These are phyloP conservation scores for Amanita rimosa DNA, from an alignment of 768 basidiomycete species.

Conservation along the genomic window DNA sequence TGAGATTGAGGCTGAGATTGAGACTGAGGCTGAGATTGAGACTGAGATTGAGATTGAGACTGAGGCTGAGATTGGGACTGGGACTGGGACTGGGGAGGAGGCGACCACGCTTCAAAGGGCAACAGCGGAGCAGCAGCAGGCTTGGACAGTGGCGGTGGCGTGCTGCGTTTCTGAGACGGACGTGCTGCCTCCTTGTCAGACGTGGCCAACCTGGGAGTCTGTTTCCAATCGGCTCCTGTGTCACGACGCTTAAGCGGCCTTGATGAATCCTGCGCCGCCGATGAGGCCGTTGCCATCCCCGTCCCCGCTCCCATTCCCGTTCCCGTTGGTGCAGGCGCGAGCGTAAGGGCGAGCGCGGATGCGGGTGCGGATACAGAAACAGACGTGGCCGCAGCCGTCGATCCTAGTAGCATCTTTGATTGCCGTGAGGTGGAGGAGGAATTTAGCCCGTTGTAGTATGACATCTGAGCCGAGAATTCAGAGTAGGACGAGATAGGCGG, in stretches of 20 bases:
- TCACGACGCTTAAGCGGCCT: not conserved
- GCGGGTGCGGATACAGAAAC: too few species aligned
- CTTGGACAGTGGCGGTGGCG: not conserved
- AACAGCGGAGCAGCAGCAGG: not conserved
- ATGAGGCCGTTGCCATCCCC: not conserved
- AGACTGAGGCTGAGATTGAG: not conserved
- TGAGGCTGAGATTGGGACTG: too few species aligned
- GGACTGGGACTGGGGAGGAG: not conserved
- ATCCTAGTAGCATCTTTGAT: not conserved
- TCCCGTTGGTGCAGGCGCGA: too few species aligned
- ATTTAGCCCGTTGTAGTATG: not conserved
- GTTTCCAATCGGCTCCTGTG: not conserved
- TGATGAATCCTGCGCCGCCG: not conserved
- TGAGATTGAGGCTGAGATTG: not conserved
- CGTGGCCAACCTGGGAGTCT: not conserved
- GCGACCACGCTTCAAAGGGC: not conserved
- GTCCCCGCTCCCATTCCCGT: too few species aligned
- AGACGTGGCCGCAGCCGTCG: not conserved
- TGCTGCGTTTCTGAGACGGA: not conserved
- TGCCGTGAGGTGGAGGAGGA: not conserved
- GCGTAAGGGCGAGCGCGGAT: too few species aligned
- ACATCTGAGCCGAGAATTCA: slow-evolving; percentile 2
- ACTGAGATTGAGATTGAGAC: too few species aligned
- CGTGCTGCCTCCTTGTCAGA: not conserved
- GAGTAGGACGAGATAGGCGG: slow-evolving; percentile 5